Evolutionary conservation across 441 rosid species (phyloP).

Genomic region (Isatis lusitanica): DNA sequence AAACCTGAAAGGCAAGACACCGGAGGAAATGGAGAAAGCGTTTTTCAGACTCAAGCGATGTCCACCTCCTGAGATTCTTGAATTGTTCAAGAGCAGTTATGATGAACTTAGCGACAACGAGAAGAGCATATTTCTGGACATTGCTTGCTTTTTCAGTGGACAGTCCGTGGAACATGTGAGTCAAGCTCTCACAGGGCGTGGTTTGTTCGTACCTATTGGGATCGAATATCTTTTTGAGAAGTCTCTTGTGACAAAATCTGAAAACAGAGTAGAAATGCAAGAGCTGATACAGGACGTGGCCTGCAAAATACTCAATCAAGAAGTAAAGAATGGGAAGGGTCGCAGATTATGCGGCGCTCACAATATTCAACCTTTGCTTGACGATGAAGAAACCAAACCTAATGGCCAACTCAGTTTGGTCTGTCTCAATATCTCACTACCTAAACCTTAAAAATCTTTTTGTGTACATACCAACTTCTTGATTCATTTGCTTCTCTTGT

Average conservation of each 20-base stretch:
- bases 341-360: background rate
- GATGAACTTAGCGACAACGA: slow-evolving; percentile 30
- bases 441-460: background rate
- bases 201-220: background rate
- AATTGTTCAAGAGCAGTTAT: slow-evolving; percentile 29
- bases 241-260: slow-evolving; percentile 11
- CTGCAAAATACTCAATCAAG: slow-evolving; percentile 19
- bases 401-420: background rate
- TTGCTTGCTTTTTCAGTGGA: slow-evolving; percentile 34
- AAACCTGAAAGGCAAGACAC: slow-evolving; percentile 16
- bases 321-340: background rate
- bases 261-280: slow-evolving; percentile 32
- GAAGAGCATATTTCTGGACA: slow-evolving; percentile 34
- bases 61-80: background rate
- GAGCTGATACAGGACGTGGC: slow-evolving; percentile 39
- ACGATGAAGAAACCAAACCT: background rate
- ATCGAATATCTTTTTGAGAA: slow-evolving; percentile 20
- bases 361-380: background rate
- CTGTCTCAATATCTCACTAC: background rate
- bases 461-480: background rate
- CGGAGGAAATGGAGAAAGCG: background rate
- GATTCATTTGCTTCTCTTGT: background rate
- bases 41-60: background rate
- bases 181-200: background rate
- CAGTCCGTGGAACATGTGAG: background rate